Base-by-base conservation (phyloP, 768 basidiomycete genomes). In the Xanthoconium purpureum region DNA sequence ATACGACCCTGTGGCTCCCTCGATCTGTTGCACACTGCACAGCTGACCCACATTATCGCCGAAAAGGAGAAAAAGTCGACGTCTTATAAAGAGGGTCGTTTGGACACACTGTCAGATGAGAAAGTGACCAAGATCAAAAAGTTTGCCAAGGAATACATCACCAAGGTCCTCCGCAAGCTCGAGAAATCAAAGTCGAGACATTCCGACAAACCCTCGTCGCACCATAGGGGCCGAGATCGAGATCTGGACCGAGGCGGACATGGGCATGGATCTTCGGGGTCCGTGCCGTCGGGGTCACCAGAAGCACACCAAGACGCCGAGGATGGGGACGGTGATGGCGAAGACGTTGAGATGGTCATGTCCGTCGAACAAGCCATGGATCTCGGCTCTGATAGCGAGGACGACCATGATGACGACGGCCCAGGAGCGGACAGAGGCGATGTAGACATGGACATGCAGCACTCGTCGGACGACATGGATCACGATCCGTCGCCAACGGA, bases 31-130 rank as follows among this genome's bases (percentile, higher is more conserved):
- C 43, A 52, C 40, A 52, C 32, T 55, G 58, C 20, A 14, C 65
- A 97, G 95, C 77, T 97, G 58, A 94, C 94, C 0, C 80, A 88
- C 56, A 69, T 91, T 49, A 88, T 99, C 54, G 80, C 87, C n/a
- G 89, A 94, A 49, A 97, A 97, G 72, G 96, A 99, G 78, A 96
- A 96, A 73, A 96, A 94, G 70, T 90, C 91, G 0, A 73, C 84
- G 4, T 84, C 82, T 42, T 98, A 89, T 66, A 81, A 79, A 54
- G 85, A 88, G n/a, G 80, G 81, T 18, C 81, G 81, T 51, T 79
- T 96, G 14, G 89, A 93, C 3, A 39, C 80, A 3, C 79, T 98
- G 24, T 85, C 91, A 3, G 89, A 94, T 5, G 95, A 98, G 61
- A 98, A 98, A 69, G 75, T 81, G 20, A 65, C 69, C 44, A 98